A percentile compares a stretch with the other conserved stretches of the same genome.
phyloP scores from a whole-genome alignment of 768 basidiomycete species.

The Leucocoprinus sp. region DNA sequence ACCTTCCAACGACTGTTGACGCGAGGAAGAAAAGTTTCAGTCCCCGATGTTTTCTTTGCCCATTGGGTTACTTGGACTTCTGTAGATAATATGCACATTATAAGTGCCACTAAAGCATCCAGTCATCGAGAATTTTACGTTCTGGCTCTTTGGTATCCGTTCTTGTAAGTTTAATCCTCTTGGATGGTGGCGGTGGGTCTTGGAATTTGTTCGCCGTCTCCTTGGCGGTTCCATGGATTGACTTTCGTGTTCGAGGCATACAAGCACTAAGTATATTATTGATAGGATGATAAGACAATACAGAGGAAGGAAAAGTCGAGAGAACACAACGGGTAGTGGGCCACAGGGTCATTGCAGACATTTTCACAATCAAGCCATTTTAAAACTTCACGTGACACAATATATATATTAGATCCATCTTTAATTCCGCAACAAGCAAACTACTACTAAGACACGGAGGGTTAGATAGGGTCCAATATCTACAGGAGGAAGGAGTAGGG shows the following conservation, averaged over 20 bases:
- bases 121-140: background rate
- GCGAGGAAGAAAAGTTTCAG: conserved; percentile 22
- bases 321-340: background rate
- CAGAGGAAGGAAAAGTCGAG: background rate
- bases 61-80: conserved; percentile 7
- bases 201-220: background rate
- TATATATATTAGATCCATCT: no score
- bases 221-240: background rate
- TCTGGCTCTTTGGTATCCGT: background rate
- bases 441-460: no score
- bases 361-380: no score
- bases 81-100: background rate
- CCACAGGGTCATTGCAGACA: conserved; percentile 1
- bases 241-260: background rate
- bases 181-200: background rate
- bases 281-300: background rate
- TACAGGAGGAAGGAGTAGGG: no score
- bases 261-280: background rate
- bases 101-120: no score
- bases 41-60: conserved; percentile 14
- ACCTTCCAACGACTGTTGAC: conserved; percentile 50
- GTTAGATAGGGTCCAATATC: no score
- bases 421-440: no score
- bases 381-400: no score
- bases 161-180: background rate